Percentiles rank a stretch among this genome's conserved stretches.
Evolutionary conservation across 768 basidiomycete species (phyloP).

Genomic region (Austroboletus eburneus): DNA sequence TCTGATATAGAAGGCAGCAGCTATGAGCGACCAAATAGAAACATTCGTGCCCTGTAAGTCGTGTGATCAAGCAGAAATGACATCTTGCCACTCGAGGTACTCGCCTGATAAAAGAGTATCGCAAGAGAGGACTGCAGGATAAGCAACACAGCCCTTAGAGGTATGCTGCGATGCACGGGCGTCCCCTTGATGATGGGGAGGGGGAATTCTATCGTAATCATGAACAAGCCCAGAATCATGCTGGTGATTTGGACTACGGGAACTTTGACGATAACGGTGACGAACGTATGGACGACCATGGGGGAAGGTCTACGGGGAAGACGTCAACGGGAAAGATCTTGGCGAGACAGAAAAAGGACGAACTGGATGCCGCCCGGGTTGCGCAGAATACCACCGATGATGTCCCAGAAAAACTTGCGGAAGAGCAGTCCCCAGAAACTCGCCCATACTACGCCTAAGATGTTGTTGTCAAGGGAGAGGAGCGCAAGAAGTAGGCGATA

Average conservation of each 20-base stretch:
- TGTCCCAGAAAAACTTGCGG: conserved; percentile 97
- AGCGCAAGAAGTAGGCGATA: conserved; percentile 17
- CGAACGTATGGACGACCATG: conserved; percentile 57
- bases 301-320: conserved; percentile 49
- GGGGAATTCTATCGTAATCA: conserved; percentile 72
- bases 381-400: conserved; percentile 75
- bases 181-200: conserved; percentile 52
- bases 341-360: conserved; percentile 27
- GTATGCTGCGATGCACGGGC: conserved; percentile 61
- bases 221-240: conserved; percentile 54
- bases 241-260: conserved; percentile 72
- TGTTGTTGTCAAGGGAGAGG: conserved; percentile 8
- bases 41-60: conserved; percentile 73
- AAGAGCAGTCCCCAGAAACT: conserved; percentile 76
- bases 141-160: conserved; percentile 58
- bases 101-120: conserved; percentile 78
- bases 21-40: conserved; percentile 75
- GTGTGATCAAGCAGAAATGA: neutral
- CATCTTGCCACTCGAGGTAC: too few species aligned
- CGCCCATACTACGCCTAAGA: conserved; percentile 78
- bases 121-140: conserved; percentile 58
- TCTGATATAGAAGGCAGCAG: conserved; percentile 60
- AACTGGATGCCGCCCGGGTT: conserved; percentile 79
- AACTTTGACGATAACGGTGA: conserved; percentile 68
- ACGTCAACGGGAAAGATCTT: neutral